Base-by-base conservation (phyloP, 306 rosid species). In the Hylodesmum podocarpum region DNA sequence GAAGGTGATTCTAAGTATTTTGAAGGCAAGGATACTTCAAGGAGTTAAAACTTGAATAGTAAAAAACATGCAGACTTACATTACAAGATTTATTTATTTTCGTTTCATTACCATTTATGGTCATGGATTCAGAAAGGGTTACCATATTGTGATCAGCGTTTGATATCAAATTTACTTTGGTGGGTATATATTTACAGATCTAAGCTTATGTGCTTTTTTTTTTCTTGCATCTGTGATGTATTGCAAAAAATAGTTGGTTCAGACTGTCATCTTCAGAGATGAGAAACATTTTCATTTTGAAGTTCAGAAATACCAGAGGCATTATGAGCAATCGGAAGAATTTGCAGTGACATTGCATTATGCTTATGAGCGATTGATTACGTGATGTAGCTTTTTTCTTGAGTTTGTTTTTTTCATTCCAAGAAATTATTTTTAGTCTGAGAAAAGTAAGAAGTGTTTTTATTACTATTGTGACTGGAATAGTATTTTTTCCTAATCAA, bases 1-100 rank as follows among this genome's bases (percentile, higher is more conserved):
- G 82, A 80, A 89, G 91, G 82, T 89, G 87, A 86, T 72, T 76
- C 59, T 79, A 46, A 15, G 9, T 15, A 4, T 69, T 62, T 81
- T 64, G 75, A 49, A 80, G 55, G 57, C 78, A 61, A 28, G 28
- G 73, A 58, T 62, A 64, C 61, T 74, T 54, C 31, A 64, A 37
- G 78, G 77, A 54, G 86, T 79, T 81, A 70, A 46, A 63, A n/a
- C 6, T 51, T 65, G 40, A 14, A 34, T 36, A 40, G 72, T 22
- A 4, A 69, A 68, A 74, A 43, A 24, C 16, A 59, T 40, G 79
- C n/a, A 36, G 76, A 29, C 36, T 31, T 41, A 34, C 47, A 49
- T 75, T 58, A 47, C 73, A 58, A 19, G 41, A 11, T 67, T 69
- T 78, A 31, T 55, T 64, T 31, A 72, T 66, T 44, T 73, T 33